Evolutionary conservation across 176 grass and related monocot species (phyloP).

Genomic region (Bothriochloa decipiens): DNA sequence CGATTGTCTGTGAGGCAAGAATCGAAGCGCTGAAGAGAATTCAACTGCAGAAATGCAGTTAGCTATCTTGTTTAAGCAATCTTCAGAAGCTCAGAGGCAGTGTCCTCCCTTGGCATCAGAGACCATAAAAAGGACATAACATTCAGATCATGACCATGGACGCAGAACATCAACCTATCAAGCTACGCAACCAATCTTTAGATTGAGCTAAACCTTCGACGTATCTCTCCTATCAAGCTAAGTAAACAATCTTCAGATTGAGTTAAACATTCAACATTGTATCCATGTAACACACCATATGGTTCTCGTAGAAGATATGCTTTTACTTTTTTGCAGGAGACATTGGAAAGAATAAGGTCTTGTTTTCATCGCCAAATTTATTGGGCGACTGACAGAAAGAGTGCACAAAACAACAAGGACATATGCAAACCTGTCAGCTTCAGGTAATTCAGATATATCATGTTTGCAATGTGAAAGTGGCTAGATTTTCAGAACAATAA

Average conservation of each 20-base stretch:
- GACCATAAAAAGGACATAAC: not conserved
- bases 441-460: not conserved
- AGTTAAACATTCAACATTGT: not conserved
- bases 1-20: not conserved
- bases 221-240: not conserved
- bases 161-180: not conserved
- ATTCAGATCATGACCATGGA: not conserved
- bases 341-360: not conserved
- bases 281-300: not conserved
- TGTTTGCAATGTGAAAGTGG: not conserved
- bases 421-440: not conserved
- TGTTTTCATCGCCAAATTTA: not conserved
- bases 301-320: not conserved
- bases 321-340: not conserved
- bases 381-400: not conserved
- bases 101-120: not conserved
- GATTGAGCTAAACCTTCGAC: not conserved
- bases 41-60: not conserved
- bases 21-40: not conserved
- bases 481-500: constrained; percentile 1
- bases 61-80: not conserved
- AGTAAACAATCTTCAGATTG: not conserved
- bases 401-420: not conserved
- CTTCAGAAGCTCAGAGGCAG: not conserved
- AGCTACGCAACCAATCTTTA: not conserved